Evolutionary conservation across 1,139 yeast genomes (phyloP).

Genomic region (Saccharomyces pastorianus): DNA sequence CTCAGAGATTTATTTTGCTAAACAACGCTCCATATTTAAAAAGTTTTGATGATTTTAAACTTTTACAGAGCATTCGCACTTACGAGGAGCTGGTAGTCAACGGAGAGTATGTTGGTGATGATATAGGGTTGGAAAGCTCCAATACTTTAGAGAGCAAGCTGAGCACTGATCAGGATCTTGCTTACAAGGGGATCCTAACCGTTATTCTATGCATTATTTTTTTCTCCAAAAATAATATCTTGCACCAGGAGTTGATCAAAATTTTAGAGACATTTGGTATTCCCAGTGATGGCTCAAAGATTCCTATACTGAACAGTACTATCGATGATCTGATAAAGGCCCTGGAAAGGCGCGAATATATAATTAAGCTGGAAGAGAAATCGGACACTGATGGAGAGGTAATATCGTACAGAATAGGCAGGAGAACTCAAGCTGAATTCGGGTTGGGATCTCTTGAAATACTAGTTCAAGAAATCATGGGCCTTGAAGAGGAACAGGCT

Average conservation of each 20-base stretch:
- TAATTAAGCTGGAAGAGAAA: constrained; percentile 18
- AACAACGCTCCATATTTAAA: constrained; percentile 12
- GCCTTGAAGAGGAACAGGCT: constrained; percentile 14
- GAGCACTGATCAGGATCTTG: constrained; percentile 16
- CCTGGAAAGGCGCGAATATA: constrained; percentile 22
- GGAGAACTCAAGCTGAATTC: constrained; percentile 26
- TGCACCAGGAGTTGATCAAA: constrained; percentile 21
- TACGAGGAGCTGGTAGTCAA: constrained; percentile 15
- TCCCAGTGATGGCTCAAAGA: constrained; percentile 22
- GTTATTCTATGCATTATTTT: constrained; percentile 19
- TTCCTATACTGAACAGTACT: constrained; percentile 20
- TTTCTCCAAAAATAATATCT: constrained; percentile 25
- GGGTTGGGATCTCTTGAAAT: constrained; percentile 16
- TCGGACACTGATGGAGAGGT: constrained; percentile 20
- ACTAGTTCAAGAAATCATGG: constrained; percentile 19
- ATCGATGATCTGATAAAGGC: constrained; percentile 20
- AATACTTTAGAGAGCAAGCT: constrained; percentile 11
- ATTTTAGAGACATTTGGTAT: constrained; percentile 23
- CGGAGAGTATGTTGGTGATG: constrained; percentile 18
- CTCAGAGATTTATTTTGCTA: constrained; percentile 20
- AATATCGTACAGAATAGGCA: constrained; percentile 22
- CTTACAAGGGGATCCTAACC: constrained; percentile 20
- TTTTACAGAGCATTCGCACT: constrained; percentile 10
- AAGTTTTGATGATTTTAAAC: constrained; percentile 13
- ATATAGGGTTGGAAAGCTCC: constrained; percentile 8